Evolutionary conservation across 176 grass and related monocot species (phyloP).

Genomic region (Tillandsia fasciculata): DNA sequence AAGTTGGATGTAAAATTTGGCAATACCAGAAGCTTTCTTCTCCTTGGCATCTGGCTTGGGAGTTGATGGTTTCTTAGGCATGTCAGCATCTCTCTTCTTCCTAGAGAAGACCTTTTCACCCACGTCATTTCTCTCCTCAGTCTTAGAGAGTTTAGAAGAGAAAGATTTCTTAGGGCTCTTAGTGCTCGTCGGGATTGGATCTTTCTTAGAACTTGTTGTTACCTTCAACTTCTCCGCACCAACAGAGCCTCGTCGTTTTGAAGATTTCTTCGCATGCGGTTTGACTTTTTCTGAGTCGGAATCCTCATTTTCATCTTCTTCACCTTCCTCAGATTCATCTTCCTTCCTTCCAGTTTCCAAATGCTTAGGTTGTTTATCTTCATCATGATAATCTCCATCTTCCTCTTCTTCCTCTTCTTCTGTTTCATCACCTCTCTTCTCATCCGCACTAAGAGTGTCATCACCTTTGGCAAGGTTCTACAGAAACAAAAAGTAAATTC

Average conservation of each 20-base stretch:
- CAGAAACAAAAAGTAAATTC: slow-evolving; percentile 8
- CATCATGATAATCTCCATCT: slow-evolving; percentile 15
- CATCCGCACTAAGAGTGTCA: slow-evolving; percentile 12
- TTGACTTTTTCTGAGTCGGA: slow-evolving; percentile 39
- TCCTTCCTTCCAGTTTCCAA: slow-evolving; percentile 44
- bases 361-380: slow-evolving; percentile 23
- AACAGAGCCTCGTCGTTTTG: slow-evolving; percentile 38
- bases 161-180: slow-evolving; percentile 34
- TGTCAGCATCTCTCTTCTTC: slow-evolving; percentile 46
- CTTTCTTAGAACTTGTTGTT: slow-evolving; percentile 30
- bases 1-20: neutral
- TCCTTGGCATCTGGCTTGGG: slow-evolving; percentile 45
- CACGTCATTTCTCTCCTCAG: slow-evolving; percentile 30
- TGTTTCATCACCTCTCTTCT: slow-evolving; percentile 41
- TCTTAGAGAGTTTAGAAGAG: slow-evolving; percentile 40
- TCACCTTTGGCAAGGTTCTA: slow-evolving; percentile 39
- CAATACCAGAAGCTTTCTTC: slow-evolving; percentile 62
- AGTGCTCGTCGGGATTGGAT: slow-evolving; percentile 23
- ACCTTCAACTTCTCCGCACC: slow-evolving; percentile 30
- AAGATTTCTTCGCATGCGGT: slow-evolving; percentile 32
- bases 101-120: slow-evolving; percentile 85
- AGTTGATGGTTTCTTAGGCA: slow-evolving; percentile 22
- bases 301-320: slow-evolving; percentile 43
- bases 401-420: slow-evolving; percentile 28
- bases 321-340: slow-evolving; percentile 30